A percentile compares a stretch with the other conserved stretches of the same genome.
Evolutionary conservation across 345 rosid species (phyloP).

Genomic region (Noccaea caerulescens): DNA sequence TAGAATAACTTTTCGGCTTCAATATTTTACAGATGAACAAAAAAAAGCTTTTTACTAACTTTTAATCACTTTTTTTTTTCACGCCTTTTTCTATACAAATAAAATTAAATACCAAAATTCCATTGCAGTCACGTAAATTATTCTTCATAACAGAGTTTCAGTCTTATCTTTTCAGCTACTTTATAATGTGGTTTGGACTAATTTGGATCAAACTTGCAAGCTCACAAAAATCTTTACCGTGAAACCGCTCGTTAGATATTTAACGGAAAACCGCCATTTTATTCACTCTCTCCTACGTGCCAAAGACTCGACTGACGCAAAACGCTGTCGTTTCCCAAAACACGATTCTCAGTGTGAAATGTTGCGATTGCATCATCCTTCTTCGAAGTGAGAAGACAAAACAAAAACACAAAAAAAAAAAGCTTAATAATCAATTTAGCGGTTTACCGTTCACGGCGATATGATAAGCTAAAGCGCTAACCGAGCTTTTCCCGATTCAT

Average conservation of each 20-base stretch:
- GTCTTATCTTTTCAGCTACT: too few species aligned
- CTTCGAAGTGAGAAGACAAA: slow-evolving; percentile 13
- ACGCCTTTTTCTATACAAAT: too few species aligned
- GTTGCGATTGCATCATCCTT: neutral
- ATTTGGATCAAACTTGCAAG: too few species aligned
- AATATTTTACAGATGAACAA: too few species aligned
- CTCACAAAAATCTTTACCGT: neutral
- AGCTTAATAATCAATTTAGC: neutral
- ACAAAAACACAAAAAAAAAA: neutral
- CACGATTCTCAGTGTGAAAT: neutral
- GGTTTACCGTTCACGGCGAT: slow-evolving; percentile 33
- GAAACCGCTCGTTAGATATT: slow-evolving; percentile 7
- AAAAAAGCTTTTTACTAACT: too few species aligned
- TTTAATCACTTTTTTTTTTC: too few species aligned
- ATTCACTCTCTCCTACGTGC: slow-evolving; percentile 24
- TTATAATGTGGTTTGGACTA: too few species aligned
- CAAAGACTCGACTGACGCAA: slow-evolving; percentile 27
- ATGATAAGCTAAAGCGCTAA: slow-evolving; percentile 25
- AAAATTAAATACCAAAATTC: too few species aligned
- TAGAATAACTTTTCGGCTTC: too few species aligned
- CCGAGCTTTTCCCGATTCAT: slow-evolving; percentile 19
- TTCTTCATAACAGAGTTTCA: too few species aligned
- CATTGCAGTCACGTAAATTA: too few species aligned
- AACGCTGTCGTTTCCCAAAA: slow-evolving; percentile 13
- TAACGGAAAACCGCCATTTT: slow-evolving; percentile 23